These are phyloP conservation scores for Monosporozyma yasuniensis DNA, from an alignment of 805 yeast genomes.

Conservation along the genomic window DNA sequence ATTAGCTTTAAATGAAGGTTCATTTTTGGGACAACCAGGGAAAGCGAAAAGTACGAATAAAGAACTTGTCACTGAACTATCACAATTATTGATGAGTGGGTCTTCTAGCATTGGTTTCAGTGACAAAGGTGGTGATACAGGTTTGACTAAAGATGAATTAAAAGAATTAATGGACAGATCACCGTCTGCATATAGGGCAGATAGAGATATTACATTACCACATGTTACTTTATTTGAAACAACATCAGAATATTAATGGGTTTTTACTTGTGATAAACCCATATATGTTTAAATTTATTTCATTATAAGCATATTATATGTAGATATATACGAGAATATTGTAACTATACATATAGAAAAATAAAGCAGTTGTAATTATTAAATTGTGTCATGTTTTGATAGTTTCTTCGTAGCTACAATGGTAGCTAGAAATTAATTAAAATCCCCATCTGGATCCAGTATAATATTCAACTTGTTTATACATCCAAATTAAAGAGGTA, in stretches of 20 bases:
- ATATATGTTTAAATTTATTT: neutral
- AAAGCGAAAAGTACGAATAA: conserved; percentile 21
- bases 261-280: no score
- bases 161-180: conserved; percentile 44
- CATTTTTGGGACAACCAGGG: conserved; percentile 15
- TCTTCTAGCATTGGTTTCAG: conserved; percentile 31
- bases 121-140: conserved; percentile 13
- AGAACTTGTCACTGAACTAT: conserved; percentile 34
- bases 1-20: conserved; percentile 28
- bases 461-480: conserved; percentile 57
- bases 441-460: conserved; percentile 17
- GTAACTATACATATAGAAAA: neutral
- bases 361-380: neutral
- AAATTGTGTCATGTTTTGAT: neutral
- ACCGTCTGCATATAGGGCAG: conserved; percentile 33
- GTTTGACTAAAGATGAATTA: conserved; percentile 36
- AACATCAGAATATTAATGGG: conserved; percentile 18
- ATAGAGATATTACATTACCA: conserved; percentile 21
- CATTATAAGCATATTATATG: neutral
- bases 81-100: conserved; percentile 34
- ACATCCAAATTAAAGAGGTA: conserved; percentile 75
- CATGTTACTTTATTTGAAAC: conserved; percentile 36
- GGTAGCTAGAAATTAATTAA: neutral
- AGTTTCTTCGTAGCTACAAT: neutral
- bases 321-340: neutral